A percentile compares a stretch with the other conserved stretches of the same genome.
Conservation (phyloP, 1,284 basidiomycete species). For the Heliocybe sulcata region DNA sequence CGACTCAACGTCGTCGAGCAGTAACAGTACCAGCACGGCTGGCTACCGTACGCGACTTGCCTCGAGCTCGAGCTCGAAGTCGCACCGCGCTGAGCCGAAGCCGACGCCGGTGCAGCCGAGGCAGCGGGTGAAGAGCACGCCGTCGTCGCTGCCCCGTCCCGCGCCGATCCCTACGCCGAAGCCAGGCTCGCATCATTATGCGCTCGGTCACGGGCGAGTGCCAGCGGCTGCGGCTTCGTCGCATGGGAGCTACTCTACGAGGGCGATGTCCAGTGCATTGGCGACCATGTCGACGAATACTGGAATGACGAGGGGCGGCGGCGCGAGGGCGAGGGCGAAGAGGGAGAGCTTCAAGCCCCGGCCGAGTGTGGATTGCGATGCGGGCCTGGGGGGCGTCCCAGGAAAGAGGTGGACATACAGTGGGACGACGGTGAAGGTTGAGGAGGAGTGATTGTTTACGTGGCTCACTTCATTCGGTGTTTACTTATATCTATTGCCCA, state of each 20-base stretch:
- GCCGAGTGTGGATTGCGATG: conserved; percentile 47
- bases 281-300: conserved; percentile 7
- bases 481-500: too few relatives aligned
- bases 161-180: conserved; percentile 39
- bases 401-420: background rate
- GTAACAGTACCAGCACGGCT: conserved; percentile 10
- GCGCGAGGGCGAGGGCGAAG: conserved; percentile 12
- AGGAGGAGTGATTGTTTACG: background rate
- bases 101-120: background rate
- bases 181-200: conserved; percentile 39
- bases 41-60: conserved; percentile 11
- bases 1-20: conserved; percentile 23
- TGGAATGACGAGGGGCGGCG: conserved; percentile 8
- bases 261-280: conserved; percentile 12
- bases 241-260: conserved; percentile 13
- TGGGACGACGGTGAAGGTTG: background rate
- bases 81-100: background rate
- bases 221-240: conserved; percentile 16
- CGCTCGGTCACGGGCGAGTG: conserved; percentile 40
- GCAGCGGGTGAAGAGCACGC: conserved; percentile 25
- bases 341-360: conserved; percentile 76
- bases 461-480: background rate
- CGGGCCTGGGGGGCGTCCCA: background rate
- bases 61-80: background rate
- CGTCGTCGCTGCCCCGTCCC: conserved; percentile 28